A percentile compares a stretch with the other conserved stretches of the same genome.
phyloP scores from a whole-genome alignment of 2,329 filamentous ascomycete species.

The Cordyceps cicadae region DNA sequence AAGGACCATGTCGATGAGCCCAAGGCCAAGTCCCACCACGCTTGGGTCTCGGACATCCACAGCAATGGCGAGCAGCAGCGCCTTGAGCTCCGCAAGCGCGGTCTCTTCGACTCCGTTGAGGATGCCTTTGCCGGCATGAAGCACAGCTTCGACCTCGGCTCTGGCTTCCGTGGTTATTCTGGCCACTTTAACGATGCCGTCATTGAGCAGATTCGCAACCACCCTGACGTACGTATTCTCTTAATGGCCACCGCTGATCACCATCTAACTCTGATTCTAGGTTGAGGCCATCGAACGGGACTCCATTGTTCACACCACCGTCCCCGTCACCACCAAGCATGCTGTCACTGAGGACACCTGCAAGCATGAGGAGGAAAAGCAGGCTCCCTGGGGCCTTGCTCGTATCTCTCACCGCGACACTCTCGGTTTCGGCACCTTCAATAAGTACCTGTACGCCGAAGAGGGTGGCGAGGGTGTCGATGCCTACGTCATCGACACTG shows the following conservation, averaged over 20 bases:
- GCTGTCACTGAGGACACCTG: slow-evolving; percentile 32
- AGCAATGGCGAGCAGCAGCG: slow-evolving; percentile 57
- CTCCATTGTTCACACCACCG: slow-evolving; percentile 79
- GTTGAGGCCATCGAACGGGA: slow-evolving; percentile 96
- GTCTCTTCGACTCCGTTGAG: slow-evolving; percentile 57
- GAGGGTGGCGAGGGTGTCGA: slow-evolving; percentile 96
- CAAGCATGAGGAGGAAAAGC: slow-evolving; percentile 66
- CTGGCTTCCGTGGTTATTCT: slow-evolving; percentile 78
- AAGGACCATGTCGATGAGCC: slow-evolving; percentile 84
- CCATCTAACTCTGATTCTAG: slow-evolving; percentile 38
- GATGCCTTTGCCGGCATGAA: slow-evolving; percentile 78
- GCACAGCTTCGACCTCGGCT: slow-evolving; percentile 92
- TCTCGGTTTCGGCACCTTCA: slow-evolving; percentile 85
- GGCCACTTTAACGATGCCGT: slow-evolving; percentile 91
- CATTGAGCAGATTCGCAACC: slow-evolving; percentile 86
- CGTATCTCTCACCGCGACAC: slow-evolving; percentile 91
- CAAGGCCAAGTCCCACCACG: slow-evolving; percentile 69
- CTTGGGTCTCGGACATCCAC: slow-evolving; percentile 87
- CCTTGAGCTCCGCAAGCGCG: slow-evolving; percentile 86
- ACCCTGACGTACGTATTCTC: slow-evolving; percentile 83
- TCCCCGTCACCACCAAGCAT: slow-evolving; percentile 34
- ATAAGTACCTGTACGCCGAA: slow-evolving; percentile 91
- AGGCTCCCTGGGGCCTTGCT: slow-evolving; percentile 96
- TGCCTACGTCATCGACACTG: slow-evolving; percentile 97
- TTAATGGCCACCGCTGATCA: not conserved